These are phyloP conservation scores for Grammothele lineata DNA, from an alignment of 768 basidiomycete genomes.

Conservation along the genomic window DNA sequence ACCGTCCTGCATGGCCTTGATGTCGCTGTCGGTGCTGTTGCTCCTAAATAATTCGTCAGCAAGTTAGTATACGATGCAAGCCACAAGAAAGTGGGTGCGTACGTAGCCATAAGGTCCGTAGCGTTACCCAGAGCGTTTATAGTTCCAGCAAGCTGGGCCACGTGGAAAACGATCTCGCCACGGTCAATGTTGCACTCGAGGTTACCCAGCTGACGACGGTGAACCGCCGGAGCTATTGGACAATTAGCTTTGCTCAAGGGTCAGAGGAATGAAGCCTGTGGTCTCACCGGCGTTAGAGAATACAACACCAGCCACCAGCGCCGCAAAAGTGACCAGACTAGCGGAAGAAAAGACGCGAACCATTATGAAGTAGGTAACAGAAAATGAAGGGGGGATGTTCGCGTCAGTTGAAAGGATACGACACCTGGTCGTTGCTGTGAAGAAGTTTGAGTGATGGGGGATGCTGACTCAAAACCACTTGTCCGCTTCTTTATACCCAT, in stretches of 20 bases:
- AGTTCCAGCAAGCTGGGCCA: slow-evolving; percentile 16
- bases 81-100: background rate
- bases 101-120: slow-evolving; percentile 7
- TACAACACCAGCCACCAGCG: background rate
- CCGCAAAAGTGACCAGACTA: background rate
- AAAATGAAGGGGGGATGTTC: background rate
- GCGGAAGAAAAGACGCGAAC: background rate
- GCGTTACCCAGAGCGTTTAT: slow-evolving; percentile 17
- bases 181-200: slow-evolving; percentile 30
- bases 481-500: no score
- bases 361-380: background rate
- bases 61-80: no score
- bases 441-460: background rate
- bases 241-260: background rate
- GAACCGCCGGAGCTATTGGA: background rate
- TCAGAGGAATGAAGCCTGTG: background rate
- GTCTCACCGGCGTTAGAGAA: background rate
- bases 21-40: background rate
- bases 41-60: background rate
- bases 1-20: slow-evolving; percentile 1
- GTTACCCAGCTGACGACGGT: slow-evolving; percentile 27
- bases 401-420: background rate
- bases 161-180: slow-evolving; percentile 23
- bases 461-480: no score
- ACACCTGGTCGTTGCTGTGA: background rate